Conservation (phyloP, 2,329 filamentous ascomycete genomes). For the Xylariaceae sp. region DNA sequence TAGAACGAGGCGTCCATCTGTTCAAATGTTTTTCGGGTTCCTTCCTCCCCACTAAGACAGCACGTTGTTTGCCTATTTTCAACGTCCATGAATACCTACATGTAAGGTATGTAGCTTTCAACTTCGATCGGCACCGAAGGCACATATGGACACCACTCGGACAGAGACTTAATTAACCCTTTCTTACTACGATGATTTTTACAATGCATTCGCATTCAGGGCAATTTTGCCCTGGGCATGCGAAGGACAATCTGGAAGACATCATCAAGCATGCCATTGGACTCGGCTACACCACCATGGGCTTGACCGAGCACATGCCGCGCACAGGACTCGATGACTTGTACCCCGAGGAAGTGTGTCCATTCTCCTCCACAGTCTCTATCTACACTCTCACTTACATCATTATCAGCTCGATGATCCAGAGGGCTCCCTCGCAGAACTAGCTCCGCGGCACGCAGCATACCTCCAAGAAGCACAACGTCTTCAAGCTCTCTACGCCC, state of each 20-base stretch:
- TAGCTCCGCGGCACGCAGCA: slow-evolving; percentile 58
- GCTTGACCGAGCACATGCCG: slow-evolving; percentile 93
- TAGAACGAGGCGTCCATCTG: no score
- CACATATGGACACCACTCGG: neutral
- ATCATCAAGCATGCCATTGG: slow-evolving; percentile 75
- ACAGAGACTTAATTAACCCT: neutral
- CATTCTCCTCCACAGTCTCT: neutral
- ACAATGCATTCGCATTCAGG: slow-evolving; percentile 98
- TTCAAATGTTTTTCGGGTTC: no score
- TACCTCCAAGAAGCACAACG: slow-evolving; percentile 74
- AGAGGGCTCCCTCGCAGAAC: slow-evolving; percentile 42
- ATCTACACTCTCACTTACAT: neutral
- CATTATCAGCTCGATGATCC: slow-evolving; percentile 45
- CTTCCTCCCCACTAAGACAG: no score
- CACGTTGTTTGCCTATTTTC: no score
- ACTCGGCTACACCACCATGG: slow-evolving; percentile 76
- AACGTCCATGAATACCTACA: no score
- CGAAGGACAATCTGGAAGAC: slow-evolving; percentile 77
- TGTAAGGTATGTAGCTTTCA: neutral
- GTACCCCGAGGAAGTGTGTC: slow-evolving; percentile 80
- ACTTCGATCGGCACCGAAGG: neutral
- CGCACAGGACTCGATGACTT: slow-evolving; percentile 69
- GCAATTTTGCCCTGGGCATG: slow-evolving; percentile 91
- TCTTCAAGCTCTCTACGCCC: slow-evolving; percentile 65
- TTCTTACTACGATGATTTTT: slow-evolving; percentile 68